A percentile compares a stretch with the other conserved stretches of the same genome.
These are phyloP conservation scores for Cadophora gregata DNA, from an alignment of 2,329 filamentous ascomycete species.

Conservation along the genomic window DNA sequence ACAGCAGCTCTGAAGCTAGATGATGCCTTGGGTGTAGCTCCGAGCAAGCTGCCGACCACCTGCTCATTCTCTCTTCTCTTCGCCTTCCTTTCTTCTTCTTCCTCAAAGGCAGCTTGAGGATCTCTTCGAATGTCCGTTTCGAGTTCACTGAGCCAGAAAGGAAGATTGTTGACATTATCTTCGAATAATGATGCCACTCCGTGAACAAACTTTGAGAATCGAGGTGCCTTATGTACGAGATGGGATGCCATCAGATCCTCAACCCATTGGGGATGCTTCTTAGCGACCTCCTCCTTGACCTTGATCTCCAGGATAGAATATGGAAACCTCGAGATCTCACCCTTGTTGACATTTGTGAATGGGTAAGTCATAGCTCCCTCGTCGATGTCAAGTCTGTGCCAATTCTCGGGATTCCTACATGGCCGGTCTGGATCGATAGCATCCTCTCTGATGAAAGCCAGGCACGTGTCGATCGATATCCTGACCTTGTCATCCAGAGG, in stretches of 20 bases:
- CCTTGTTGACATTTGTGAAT: slow-evolving; percentile 85
- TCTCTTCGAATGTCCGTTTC: slow-evolving; percentile 95
- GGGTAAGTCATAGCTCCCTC: slow-evolving; percentile 82
- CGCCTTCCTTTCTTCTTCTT: slow-evolving; percentile 84
- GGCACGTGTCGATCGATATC: slow-evolving; percentile 89
- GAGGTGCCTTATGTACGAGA: slow-evolving; percentile 84
- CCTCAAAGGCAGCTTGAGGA: slow-evolving; percentile 86
- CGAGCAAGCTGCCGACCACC: slow-evolving; percentile 87
- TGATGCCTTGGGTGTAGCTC: slow-evolving; percentile 48
- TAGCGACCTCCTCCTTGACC: slow-evolving; percentile 67
- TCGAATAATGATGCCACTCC: slow-evolving; percentile 92
- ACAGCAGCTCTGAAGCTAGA: slow-evolving; percentile 64
- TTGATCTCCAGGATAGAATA: slow-evolving; percentile 94
- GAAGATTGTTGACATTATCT: slow-evolving; percentile 93
- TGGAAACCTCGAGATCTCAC: slow-evolving; percentile 89
- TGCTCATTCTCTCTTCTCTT: slow-evolving; percentile 85
- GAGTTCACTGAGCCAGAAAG: slow-evolving; percentile 93
- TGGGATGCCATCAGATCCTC: slow-evolving; percentile 92
- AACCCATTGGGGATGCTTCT: slow-evolving; percentile 83
- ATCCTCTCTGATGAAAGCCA: slow-evolving; percentile 84
- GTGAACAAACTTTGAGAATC: slow-evolving; percentile 97
- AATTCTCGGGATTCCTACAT: slow-evolving; percentile 84
- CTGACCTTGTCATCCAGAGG: slow-evolving; percentile 89
- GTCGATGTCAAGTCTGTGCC: slow-evolving; percentile 93
- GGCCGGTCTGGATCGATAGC: slow-evolving; percentile 82